Evolutionary conservation across 2,329 filamentous ascomycete species (phyloP), one percentile per base, ranked within the genome.

Genomic region (Fusarium sp.): DNA sequence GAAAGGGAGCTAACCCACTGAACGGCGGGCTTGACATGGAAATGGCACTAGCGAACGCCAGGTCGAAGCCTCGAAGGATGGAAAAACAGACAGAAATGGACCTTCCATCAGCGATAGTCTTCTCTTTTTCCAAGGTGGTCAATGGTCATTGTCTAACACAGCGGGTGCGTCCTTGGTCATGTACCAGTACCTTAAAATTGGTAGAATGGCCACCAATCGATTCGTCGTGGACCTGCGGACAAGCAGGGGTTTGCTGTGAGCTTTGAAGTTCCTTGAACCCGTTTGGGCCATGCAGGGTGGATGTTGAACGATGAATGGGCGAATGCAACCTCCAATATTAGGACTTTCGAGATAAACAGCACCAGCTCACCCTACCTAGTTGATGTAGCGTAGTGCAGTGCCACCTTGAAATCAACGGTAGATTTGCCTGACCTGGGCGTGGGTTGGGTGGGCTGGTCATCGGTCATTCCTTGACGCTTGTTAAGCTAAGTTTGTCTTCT

Each of bases 111-210:
- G 34, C 36, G 34, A 45, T 18, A 18, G 12, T 51, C 23, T 23
- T 40, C 44, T 45, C 55, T 54, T 62, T 56, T 42, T 62, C 54
- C 33, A 52, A 62, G 51, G 47, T 62, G 54, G 40, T 44, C 23
- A 23, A 23, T 23, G 23, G 23, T 30, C 54, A 44, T 30, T 16
- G 10, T 36, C 31, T 47, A 47, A 18, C 61, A 40, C 46, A 60
- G 55, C 28, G 42, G 56, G 62, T 50, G 41, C 56, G 41, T 47
- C 46, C 49, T 49, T 23, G 2, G 5, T 23, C 55, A 69, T 51
- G 72, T 74, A 74, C 56, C 57, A 45, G 53, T 74, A 74, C 72
- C 65, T 74, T 51, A 54, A 52, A 45, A 67, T 72, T 66, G 58
- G 63, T 59, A 54, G 40, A 41, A 46, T 58, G 42, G 31, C 41